Conservation (phyloP, 495 filamentous ascomycete species). For the Massariosphaeria phaeospora region DNA sequence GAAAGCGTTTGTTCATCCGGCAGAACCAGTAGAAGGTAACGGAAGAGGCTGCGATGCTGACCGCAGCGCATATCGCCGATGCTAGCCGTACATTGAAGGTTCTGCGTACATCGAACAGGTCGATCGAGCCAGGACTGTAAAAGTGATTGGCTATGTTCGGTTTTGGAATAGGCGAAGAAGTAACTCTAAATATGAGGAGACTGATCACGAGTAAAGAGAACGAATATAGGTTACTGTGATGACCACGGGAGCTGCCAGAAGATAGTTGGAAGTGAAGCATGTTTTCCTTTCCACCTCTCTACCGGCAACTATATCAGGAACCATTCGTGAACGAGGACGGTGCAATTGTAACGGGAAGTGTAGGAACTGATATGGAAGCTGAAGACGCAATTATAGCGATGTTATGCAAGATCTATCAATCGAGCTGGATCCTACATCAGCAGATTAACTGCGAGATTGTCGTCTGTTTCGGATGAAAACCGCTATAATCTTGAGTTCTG, state of each 20-base stretch:
- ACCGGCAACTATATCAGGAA: background rate
- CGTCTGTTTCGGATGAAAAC: constrained; percentile 5
- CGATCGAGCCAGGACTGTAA: constrained; percentile 5
- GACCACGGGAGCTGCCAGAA: background rate
- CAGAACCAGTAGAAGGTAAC: constrained; percentile 65
- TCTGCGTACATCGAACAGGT: constrained; percentile 18
- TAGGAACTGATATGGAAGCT: background rate
- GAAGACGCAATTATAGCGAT: too few species aligned
- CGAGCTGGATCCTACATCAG: constrained; percentile 1
- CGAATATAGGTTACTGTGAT: background rate
- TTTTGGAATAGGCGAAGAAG: background rate
- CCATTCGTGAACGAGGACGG: background rate
- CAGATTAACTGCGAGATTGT: background rate
- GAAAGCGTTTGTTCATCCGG: constrained; percentile 66
- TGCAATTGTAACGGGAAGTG: background rate
- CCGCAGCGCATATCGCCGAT: constrained; percentile 39
- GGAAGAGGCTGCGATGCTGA: constrained; percentile 52
- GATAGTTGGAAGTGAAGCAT: background rate
- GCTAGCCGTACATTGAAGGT: constrained; percentile 32
- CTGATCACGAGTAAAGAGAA: background rate
- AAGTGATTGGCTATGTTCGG: constrained; percentile 2
- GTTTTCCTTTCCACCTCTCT: background rate
- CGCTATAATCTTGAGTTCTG: background rate
- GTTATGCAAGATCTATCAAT: background rate
- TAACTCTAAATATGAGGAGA: background rate